phyloP scores from a whole-genome alignment of 768 basidiomycete species.

The Cystobasidium tubakii region DNA sequence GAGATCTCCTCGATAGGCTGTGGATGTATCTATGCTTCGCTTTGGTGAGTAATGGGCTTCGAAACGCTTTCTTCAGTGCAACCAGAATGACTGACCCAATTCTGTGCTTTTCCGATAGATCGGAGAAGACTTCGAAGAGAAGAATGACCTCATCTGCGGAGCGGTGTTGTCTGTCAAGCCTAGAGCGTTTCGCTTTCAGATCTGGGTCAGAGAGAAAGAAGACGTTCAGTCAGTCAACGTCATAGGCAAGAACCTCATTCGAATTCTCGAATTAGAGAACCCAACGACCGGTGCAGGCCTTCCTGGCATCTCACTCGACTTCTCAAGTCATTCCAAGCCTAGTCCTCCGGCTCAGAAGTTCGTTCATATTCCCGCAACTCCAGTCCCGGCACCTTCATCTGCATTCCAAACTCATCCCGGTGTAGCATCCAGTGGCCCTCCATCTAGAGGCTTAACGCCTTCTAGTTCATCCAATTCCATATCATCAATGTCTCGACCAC shows the following conservation, averaged over 20 bases:
- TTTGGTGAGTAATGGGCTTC: slow-evolving; percentile 63
- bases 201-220: slow-evolving; percentile 81
- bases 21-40: slow-evolving; percentile 90
- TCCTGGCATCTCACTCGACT: slow-evolving; percentile 12
- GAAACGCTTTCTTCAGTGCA: slow-evolving; percentile 58
- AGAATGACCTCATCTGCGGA: slow-evolving; percentile 55
- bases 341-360: slow-evolving; percentile 75
- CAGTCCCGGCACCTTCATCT: neutral
- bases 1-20: slow-evolving; percentile 70
- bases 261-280: slow-evolving; percentile 76
- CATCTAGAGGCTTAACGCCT: neutral
- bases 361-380: slow-evolving; percentile 48
- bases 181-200: slow-evolving; percentile 81
- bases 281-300: slow-evolving; percentile 66
- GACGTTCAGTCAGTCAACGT: slow-evolving; percentile 77
- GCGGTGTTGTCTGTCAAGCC: slow-evolving; percentile 65
- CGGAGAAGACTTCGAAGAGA: slow-evolving; percentile 19
- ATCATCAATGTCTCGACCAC: neutral
- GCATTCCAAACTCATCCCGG: slow-evolving; percentile 3
- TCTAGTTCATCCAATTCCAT: neutral
- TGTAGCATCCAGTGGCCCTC: neutral
- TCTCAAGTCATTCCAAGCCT: slow-evolving; percentile 71
- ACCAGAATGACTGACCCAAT: too few relatives aligned
- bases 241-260: slow-evolving; percentile 75
- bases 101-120: too few relatives aligned